Percentiles rank a stretch among this genome's conserved stretches.
phyloP scores from a whole-genome alignment of 495 filamentous ascomycete genomes.

The Podospora appendiculata region DNA sequence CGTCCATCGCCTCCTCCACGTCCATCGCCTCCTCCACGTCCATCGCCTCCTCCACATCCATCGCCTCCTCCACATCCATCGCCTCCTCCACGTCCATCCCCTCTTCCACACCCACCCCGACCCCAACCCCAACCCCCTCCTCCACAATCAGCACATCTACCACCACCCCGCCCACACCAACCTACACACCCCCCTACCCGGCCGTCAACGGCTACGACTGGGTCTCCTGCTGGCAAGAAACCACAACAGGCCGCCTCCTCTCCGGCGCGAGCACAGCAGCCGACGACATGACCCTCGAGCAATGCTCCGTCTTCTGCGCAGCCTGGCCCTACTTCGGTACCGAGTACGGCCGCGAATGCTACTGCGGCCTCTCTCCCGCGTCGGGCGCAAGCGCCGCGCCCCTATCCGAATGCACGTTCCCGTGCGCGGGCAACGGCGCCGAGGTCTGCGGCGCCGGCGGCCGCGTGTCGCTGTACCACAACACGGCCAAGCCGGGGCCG shows the following conservation, averaged over 20 bases:
- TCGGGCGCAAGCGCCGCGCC: constrained; percentile 14
- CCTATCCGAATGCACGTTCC: constrained; percentile 29
- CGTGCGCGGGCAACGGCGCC: constrained; percentile 29
- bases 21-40: not conserved
- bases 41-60: not conserved
- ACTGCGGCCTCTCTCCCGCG: constrained; percentile 29
- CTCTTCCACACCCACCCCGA: not conserved
- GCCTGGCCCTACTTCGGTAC: constrained; percentile 3
- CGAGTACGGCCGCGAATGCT: constrained; percentile 13
- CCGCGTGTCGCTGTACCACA: constrained; percentile 29
- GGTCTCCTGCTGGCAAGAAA: not conserved
- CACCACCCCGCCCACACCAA: no score
- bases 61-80: not conserved
- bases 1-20: not conserved
- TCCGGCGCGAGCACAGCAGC: constrained; percentile 18
- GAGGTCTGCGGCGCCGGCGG: constrained; percentile 37
- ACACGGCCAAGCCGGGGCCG: constrained; percentile 4
- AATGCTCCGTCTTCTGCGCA: constrained; percentile 5
- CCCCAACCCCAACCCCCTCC: no score
- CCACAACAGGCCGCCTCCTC: constrained; percentile 39
- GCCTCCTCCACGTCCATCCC: not conserved
- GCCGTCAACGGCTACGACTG: not conserved
- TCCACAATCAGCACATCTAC: no score
- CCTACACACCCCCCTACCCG: not conserved
- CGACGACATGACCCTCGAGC: constrained; percentile 39